Percentiles rank a stretch among this genome's conserved stretches.
phyloP scores from a whole-genome alignment of 148 eudicot species.

The Chenopodium suecicum region DNA sequence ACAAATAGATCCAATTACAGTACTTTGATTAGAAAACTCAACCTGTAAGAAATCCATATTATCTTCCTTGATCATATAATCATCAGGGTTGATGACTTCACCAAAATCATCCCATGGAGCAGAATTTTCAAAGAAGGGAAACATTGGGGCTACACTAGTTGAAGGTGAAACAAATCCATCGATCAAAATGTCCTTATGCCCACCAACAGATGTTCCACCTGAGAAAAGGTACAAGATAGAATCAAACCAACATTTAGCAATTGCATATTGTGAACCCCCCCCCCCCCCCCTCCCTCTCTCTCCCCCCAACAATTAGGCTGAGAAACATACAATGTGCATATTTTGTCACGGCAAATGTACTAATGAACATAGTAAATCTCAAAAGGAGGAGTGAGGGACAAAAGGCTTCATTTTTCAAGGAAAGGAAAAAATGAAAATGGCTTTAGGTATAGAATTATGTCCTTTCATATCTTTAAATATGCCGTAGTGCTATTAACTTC shows the following conservation, averaged over 20 bases:
- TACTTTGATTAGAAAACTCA: conserved; percentile 4
- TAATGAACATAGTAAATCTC: neutral
- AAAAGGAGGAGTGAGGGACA: neutral
- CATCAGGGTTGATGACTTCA: conserved; percentile 92
- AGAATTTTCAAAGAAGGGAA: conserved; percentile 64
- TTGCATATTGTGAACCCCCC: neutral
- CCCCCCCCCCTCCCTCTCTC: neutral
- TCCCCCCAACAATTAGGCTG: neutral
- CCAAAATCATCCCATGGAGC: conserved; percentile 98
- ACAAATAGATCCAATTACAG: neutral
- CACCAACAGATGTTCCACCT: conserved; percentile 48
- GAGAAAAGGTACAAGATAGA: conserved; percentile 31
- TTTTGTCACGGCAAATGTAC: neutral
- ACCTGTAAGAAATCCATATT: conserved; percentile 80
- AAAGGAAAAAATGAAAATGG: neutral
- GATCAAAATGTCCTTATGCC: conserved; percentile 63
- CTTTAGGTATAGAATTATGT: neutral
- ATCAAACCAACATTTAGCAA: neutral
- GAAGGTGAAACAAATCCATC: conserved; percentile 90
- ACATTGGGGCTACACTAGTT: conserved; percentile 89
- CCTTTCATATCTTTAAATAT: neutral
- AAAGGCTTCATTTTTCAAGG: neutral
- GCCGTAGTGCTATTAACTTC: neutral
- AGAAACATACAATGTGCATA: neutral
- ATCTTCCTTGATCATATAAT: conserved; percentile 81